Evolutionary conservation across 108 stramenopile genomes (phyloP).

Genomic region (Cyclotella kingstonii): DNA sequence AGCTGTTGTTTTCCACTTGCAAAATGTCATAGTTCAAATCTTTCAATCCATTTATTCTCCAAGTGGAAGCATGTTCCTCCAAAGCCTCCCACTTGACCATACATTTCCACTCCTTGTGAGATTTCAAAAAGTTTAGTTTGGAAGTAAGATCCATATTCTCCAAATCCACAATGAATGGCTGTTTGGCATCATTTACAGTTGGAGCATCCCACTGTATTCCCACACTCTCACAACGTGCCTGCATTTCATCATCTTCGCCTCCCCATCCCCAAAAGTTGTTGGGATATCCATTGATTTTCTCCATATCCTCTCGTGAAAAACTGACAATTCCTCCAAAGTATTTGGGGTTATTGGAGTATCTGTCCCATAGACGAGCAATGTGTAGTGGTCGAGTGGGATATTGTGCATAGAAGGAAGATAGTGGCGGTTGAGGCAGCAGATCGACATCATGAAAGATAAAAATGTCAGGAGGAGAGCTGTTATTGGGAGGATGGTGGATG

Average conservation of each 20-base stretch:
- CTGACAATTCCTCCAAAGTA: conserved; percentile 98
- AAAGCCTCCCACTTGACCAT: conserved; percentile 95
- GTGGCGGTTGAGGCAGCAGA: conserved; percentile 79
- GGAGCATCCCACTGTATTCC: conserved; percentile 74
- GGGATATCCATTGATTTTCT: conserved; percentile 95
- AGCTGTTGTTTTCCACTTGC: conserved; percentile 31
- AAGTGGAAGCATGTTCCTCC: conserved; percentile 91
- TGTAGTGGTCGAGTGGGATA: conserved; percentile 87
- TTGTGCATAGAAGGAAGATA: conserved; percentile 79
- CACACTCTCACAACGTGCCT: conserved; percentile 71
- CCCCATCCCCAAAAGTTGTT: conserved; percentile 99
- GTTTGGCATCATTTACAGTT: not conserved
- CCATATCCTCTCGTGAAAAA: conserved; percentile 81
- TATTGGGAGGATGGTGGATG: conserved; percentile 38
- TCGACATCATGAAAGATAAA: conserved; percentile 99
- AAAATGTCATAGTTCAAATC: conserved; percentile 80
- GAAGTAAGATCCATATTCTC: conserved; percentile 75
- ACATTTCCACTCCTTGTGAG: conserved; percentile 93
- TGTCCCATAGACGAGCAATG: conserved; percentile 96
- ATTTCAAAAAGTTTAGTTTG: conserved; percentile 70
- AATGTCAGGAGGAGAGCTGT: conserved; percentile 60
- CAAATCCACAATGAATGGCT: conserved; percentile 55
- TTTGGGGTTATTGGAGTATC: conserved; percentile 95
- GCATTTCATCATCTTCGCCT: conserved; percentile 99
- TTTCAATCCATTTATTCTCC: conserved; percentile 88